Percentiles rank a stretch among this genome's conserved stretches.
Conservation (phyloP, 176 grass and related monocot species). For the Triticum monococcum region DNA sequence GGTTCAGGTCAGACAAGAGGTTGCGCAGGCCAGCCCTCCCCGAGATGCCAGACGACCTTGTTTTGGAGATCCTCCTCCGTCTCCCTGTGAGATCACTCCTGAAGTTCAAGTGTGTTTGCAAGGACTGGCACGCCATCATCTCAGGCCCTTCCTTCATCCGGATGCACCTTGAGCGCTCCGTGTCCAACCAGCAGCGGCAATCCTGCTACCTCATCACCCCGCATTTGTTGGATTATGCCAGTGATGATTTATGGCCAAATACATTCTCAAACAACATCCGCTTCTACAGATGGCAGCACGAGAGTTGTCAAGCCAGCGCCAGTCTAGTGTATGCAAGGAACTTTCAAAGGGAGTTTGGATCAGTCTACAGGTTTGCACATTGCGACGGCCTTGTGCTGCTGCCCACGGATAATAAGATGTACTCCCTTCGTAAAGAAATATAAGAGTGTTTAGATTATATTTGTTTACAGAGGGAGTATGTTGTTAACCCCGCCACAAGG, state of each 20-base stretch:
- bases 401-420: not conserved
- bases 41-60: not conserved
- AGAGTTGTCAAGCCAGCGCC: not conserved
- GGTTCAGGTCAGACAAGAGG: not conserved
- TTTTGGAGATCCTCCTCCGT: not conserved
- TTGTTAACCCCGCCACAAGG: not conserved
- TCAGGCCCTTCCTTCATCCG: not conserved
- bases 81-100: not conserved
- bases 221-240: not conserved
- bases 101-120: not conserved
- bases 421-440: too few relatives aligned
- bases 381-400: constrained; percentile 7
- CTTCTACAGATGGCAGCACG: not conserved
- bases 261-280: not conserved
- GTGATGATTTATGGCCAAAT: not conserved
- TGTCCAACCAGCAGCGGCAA: not conserved
- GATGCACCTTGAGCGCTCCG: not conserved
- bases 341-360: not conserved
- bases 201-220: not conserved
- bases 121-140: not conserved
- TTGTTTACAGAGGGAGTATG: too few relatives aligned
- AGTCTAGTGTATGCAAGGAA: not conserved
- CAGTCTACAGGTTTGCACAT: not conserved
- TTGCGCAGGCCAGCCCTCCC: not conserved
- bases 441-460: too few relatives aligned